Evolutionary conservation across 2,329 filamentous ascomycete species (phyloP), one percentile per base, ranked within the genome.

Genomic region (Aspergillus terreus): DNA sequence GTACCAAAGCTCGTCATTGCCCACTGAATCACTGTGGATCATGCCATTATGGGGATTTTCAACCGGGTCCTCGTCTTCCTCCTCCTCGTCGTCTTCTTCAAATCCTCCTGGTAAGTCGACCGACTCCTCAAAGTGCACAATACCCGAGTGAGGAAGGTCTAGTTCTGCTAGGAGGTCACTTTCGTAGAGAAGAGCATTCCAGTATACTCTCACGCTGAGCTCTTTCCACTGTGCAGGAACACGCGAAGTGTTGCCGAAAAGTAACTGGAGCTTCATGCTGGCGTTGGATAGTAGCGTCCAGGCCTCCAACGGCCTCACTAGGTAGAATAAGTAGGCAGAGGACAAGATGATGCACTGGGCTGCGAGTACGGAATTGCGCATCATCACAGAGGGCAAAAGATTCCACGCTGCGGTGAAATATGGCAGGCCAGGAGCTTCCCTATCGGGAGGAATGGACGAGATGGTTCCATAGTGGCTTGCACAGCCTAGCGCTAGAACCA

Each of bases 341-440:
- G 88, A 87, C 27, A 92, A 79, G 27, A 92, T 81, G 64, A 91
- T 88, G 64, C 88, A 92, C 66, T 94, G 89, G 0, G 88, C 85
- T 5, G 88, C 86, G 23, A 90, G 75, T 32, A 91, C 86, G 25
- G 85, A 89, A 64, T 90, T 92, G 45, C 85, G 80, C 4, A 87
- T 90, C 84, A 92, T 90, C 67, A 92, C 81, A 5, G 84, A 84
- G 2, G 88, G 89, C 14, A 94, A 76, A 40, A 92, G 75, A 7
- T 82, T 82, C 88, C 88, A 92, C 2, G 88, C 89, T 17, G 88
- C 86, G 2, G 87, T 86, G 63, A 92, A 94, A 68, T 90, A 92
- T 59, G 86, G 82, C 57, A 92, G 72, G 1, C 89, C 89, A 0
- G 88, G 88, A 6, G 87, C 83, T 50, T 90, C 86, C 53, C 87